These are phyloP conservation scores for Pleurotus djamor DNA, from an alignment of 768 basidiomycete genomes.

Conservation along the genomic window DNA sequence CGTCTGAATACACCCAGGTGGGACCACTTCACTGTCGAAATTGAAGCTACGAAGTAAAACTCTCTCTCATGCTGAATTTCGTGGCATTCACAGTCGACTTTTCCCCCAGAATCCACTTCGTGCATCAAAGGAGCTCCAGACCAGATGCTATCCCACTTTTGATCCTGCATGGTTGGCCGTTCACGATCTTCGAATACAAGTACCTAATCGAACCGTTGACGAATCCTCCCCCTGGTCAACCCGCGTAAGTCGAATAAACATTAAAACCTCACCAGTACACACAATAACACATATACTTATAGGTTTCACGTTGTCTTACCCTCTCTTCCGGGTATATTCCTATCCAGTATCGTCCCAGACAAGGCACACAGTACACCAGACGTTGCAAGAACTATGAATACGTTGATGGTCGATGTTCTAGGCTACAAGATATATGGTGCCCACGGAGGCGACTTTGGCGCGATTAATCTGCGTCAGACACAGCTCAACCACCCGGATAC, in stretches of 20 bases:
- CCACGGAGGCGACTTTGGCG: constrained; percentile 8
- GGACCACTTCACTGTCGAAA: background rate
- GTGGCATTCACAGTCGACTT: background rate
- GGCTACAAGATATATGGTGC: constrained; percentile 4
- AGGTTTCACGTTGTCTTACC: constrained; percentile 8
- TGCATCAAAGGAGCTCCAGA: constrained; percentile 5
- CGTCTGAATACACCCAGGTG: background rate
- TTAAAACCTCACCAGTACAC: background rate
- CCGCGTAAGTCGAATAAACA: background rate
- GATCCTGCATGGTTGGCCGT: constrained; percentile 8
- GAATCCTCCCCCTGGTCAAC: constrained; percentile 1
- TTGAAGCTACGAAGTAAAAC: background rate
- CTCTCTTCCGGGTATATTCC: constrained; percentile 8
- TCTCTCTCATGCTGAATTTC: background rate
- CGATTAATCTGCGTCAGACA: constrained; percentile 2
- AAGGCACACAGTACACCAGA: constrained; percentile 3
- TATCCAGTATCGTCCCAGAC: background rate
- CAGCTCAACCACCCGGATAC: constrained; percentile 4
- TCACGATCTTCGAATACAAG: constrained; percentile 1
- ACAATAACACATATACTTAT: background rate
- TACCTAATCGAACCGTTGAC: constrained; percentile 3
- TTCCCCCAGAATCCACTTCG: constrained; percentile 1
- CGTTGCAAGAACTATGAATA: constrained; percentile 6
- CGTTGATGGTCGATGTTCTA: constrained; percentile 5
- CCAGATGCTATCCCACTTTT: constrained; percentile 8